Conservation (phyloP, 1,284 basidiomycete species). For the Hypsizygus ulmarius region DNA sequence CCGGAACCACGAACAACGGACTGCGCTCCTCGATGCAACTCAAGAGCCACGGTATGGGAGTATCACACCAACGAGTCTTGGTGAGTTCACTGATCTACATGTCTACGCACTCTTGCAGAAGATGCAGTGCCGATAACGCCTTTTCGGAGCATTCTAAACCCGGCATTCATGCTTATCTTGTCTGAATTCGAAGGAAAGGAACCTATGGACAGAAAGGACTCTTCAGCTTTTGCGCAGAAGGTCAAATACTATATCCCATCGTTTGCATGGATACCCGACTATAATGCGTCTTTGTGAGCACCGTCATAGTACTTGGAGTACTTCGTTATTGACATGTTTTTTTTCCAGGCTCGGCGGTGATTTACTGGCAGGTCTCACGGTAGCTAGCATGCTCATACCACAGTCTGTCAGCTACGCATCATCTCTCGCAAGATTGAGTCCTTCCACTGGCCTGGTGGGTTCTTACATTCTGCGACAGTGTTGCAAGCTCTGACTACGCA, state of each 20-base stretch:
- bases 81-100: slow-evolving; percentile 17
- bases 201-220: slow-evolving; percentile 3
- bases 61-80: slow-evolving; percentile 15
- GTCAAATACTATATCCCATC: slow-evolving; percentile 70
- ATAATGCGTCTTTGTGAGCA: slow-evolving; percentile 68
- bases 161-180: background rate
- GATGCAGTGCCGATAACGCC: too few relatives aligned
- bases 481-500: slow-evolving; percentile 9
- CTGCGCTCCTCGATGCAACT: slow-evolving; percentile 30
- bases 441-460: slow-evolving; percentile 81
- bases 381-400: slow-evolving; percentile 89
- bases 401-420: slow-evolving; percentile 92
- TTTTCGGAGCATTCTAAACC: background rate
- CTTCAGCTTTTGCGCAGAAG: slow-evolving; percentile 14
- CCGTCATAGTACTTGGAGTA: background rate
- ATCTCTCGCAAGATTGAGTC: slow-evolving; percentile 78
- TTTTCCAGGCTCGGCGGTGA: slow-evolving; percentile 80
- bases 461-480: slow-evolving; percentile 1
- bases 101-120: background rate
- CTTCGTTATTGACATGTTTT: slow-evolving; percentile 14
- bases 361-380: slow-evolving; percentile 79
- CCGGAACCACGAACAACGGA: slow-evolving; percentile 25
- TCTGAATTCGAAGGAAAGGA: slow-evolving; percentile 3
- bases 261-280: slow-evolving; percentile 81
- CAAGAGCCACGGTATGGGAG: slow-evolving; percentile 27